Base-by-base conservation (phyloP, 192 early-diverging fungal species). In the Linnemannia zychae region DNA sequence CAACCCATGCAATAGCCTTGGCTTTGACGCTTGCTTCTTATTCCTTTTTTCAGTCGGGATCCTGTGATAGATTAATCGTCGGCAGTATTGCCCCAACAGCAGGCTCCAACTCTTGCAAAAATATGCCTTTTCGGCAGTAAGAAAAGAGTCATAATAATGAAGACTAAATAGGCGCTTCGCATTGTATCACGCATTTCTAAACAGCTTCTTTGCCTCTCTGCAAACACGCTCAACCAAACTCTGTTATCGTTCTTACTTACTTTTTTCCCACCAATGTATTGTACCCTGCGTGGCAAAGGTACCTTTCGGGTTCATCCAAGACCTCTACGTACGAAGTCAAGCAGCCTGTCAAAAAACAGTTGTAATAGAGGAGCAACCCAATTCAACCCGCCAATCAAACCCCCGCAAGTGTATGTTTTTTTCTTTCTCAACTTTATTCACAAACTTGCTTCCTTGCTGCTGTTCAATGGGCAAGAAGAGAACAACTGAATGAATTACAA, bases 331-430 rank as follows among this genome's bases (percentile, higher is more conserved):
- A 63, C 57, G 24, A 24, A 63, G 24, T 24, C 31, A 31, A 63
- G 57, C 28, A 31, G 40, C 9, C 40, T 63, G 57, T 63, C 57
- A 63, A 63, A 31, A 49, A 9, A 9, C 48, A 49, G 48, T 15
- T 49, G 48, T 49, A 49, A 49, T 49, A 49, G 24, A 44, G 9
- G 40, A 44, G 40, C 53, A 31, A 3, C 52, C 52, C 52, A 57
- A 57, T 24, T n/a, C 52, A 57, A 57, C 57, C 24, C 57, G 57
- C 57, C 57, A 63, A 63, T 63, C 28, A 63, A 12, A 63, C 57
- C 4, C 57, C 31, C 24, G 57, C 57, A 63, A 63, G 57, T 63
- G 28, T 63, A 44, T 63, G 11, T 22, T 12, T 63, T 63, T 31
- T 31, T 28, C 22, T 60, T 60, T 7, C 57, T 63, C 53, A 57